Evolutionary conservation across 108 stramenopile species (phyloP), one percentile per base, ranked within the genome.

Genomic region (Parmales sp.): DNA sequence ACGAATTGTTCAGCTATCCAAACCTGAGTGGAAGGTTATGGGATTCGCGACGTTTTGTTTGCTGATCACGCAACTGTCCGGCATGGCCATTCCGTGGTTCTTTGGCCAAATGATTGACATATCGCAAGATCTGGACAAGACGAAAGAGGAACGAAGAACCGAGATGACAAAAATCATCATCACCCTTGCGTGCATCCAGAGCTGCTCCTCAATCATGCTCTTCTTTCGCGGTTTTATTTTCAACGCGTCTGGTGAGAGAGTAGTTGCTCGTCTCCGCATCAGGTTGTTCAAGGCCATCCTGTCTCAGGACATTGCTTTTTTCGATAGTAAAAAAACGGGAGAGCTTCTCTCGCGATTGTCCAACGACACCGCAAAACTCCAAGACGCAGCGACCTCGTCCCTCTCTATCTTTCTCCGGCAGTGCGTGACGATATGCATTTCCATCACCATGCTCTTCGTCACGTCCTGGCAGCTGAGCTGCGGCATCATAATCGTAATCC

Each of bases 301-400:
- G 29, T 68, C 63, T 11, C 89, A 93, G 72, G 88, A 90, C 45
- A 84, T 88, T 67, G 83, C 82, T 50, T 93, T 90, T 48, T 93
- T 87, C 75, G 92, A 93, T 60, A 77, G 72, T 25, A 76, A 79
- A 64, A 79, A 83, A 37, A 82, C 77, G 25, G 92, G 92, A n/a
- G 89, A 89, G 46, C 64, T 93, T 3, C 74, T 87, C n/a, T 79
- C 75, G 25, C 82, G 89, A 22, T 67, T 93, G 29, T 72, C 75
- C 31, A 69, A 64, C 45, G 92, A 93, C 67, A 85, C 88, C 1
- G 67, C 83, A 0, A 64, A 88, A 7, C 39, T 93, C 9, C 88
- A 93, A 63, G 66, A 74, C 46, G 81, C 74, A 0, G 77, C 81
- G 25, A 80, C 80, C 25, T 38, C 63, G 38, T 70, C 73, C 37